phyloP scores from a whole-genome alignment of 2,329 filamentous ascomycete species.

The Tolypocladium cylindrosporum region DNA sequence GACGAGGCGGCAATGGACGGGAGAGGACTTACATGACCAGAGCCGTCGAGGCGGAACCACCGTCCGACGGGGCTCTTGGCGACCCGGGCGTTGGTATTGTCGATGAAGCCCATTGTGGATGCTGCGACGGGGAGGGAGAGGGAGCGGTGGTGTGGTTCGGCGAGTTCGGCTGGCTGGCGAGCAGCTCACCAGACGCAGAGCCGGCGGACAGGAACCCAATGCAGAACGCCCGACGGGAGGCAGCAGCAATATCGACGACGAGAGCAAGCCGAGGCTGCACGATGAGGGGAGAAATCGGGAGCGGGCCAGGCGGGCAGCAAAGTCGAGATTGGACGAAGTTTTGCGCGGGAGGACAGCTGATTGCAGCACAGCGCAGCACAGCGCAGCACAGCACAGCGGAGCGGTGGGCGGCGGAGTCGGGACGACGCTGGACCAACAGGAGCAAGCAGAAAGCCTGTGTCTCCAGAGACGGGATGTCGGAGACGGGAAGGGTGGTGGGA shows the following conservation, averaged over 20 bases:
- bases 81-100: conserved; percentile 44
- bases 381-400: no score
- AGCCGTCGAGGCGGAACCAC: conserved; percentile 74
- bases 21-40: conserved; percentile 59
- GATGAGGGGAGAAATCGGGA: neutral
- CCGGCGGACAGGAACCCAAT: no score
- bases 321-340: neutral
- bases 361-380: neutral
- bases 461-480: neutral
- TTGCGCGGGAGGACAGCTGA: neutral
- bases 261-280: neutral
- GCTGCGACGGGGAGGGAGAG: neutral
- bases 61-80: conserved; percentile 56
- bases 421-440: neutral
- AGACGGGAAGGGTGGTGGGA: neutral
- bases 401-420: neutral
- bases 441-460: neutral
- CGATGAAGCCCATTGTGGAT: conserved; percentile 34
- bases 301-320: neutral
- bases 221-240: no score
- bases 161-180: no score
- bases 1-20: neutral
- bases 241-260: neutral
- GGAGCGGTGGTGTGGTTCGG: neutral
- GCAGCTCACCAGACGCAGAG: no score